Evolutionary conservation across 2,329 filamentous ascomycete species (phyloP).

Genomic region (Lecanicillium sp.): DNA sequence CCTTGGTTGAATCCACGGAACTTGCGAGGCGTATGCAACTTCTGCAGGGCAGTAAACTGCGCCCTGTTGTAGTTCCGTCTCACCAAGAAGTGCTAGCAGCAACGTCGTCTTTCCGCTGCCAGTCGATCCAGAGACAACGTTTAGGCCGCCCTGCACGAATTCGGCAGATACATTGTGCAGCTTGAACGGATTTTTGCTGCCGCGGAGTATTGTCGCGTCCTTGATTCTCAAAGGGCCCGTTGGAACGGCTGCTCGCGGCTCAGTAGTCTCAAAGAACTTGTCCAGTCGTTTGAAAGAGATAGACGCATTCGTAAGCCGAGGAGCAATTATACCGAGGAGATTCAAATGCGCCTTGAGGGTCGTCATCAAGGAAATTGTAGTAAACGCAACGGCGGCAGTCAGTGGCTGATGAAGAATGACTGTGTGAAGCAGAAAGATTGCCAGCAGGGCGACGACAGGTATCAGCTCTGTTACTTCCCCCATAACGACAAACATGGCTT

Average conservation of each 20-base stretch:
- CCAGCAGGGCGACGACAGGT: slow-evolving; percentile 41
- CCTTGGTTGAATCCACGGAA: slow-evolving; percentile 49
- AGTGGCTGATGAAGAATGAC: slow-evolving; percentile 37
- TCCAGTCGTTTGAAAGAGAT: slow-evolving; percentile 45
- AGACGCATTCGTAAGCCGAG: slow-evolving; percentile 22
- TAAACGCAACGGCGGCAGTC: slow-evolving; percentile 49
- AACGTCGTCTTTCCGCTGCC: slow-evolving; percentile 52
- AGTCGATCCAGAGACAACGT: slow-evolving; percentile 45
- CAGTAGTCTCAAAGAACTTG: slow-evolving; percentile 43
- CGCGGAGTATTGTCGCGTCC: slow-evolving; percentile 39
- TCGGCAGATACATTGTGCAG: slow-evolving; percentile 40
- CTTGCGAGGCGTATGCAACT: slow-evolving; percentile 49
- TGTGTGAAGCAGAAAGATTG: slow-evolving; percentile 46
- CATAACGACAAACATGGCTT: slow-evolving; percentile 58
- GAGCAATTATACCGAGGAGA: slow-evolving; percentile 32
- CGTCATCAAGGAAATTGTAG: slow-evolving; percentile 43
- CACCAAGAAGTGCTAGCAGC: slow-evolving; percentile 45
- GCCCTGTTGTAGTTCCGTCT: slow-evolving; percentile 42
- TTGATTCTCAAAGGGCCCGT: slow-evolving; percentile 39
- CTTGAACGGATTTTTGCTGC: slow-evolving; percentile 39
- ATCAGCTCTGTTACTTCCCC: slow-evolving; percentile 39
- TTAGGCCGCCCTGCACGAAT: slow-evolving; percentile 46
- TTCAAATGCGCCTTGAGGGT: slow-evolving; percentile 45
- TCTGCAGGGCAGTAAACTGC: slow-evolving; percentile 40
- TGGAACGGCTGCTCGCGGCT: slow-evolving; percentile 38